phyloP scores from a whole-genome alignment of 768 basidiomycete genomes.

The Leccinum truebloodii region DNA sequence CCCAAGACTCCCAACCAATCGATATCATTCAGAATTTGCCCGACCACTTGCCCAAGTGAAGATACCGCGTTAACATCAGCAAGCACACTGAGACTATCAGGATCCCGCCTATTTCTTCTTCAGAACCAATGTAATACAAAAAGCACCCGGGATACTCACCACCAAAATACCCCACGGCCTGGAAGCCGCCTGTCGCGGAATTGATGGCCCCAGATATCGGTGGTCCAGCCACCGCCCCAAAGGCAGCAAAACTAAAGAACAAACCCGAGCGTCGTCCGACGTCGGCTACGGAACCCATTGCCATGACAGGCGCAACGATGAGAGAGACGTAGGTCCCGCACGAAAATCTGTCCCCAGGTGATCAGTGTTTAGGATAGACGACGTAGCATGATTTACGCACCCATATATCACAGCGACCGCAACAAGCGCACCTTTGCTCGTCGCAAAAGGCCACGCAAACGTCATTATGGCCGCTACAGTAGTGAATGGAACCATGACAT shows the following conservation, averaged over 20 bases:
- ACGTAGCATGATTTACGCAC: slow-evolving; percentile 34
- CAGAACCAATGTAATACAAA: not conserved
- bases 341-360: slow-evolving; percentile 42
- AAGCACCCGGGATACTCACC: slow-evolving; percentile 17
- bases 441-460: slow-evolving; percentile 70
- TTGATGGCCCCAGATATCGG: slow-evolving; percentile 76
- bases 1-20: not conserved
- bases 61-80: slow-evolving; percentile 40
- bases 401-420: slow-evolving; percentile 64
- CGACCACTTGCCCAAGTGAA: slow-evolving; percentile 40
- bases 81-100: slow-evolving; percentile 44
- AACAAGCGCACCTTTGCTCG: slow-evolving; percentile 45
- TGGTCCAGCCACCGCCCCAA: slow-evolving; percentile 70
- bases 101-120: slow-evolving; percentile 31
- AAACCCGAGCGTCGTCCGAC: slow-evolving; percentile 68
- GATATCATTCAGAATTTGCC: slow-evolving; percentile 41
- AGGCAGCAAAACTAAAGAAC: slow-evolving; percentile 56
- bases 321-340: slow-evolving; percentile 65
- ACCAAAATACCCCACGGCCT: slow-evolving; percentile 42
- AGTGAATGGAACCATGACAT: slow-evolving; percentile 67
- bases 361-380: not conserved
- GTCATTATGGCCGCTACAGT: slow-evolving; percentile 57
- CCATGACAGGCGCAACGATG: slow-evolving; percentile 55
- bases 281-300: slow-evolving; percentile 59
- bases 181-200: slow-evolving; percentile 49